These are phyloP conservation scores for Euryodendron excelsum DNA, from an alignment of 148 eudicot species.

Conservation along the genomic window DNA sequence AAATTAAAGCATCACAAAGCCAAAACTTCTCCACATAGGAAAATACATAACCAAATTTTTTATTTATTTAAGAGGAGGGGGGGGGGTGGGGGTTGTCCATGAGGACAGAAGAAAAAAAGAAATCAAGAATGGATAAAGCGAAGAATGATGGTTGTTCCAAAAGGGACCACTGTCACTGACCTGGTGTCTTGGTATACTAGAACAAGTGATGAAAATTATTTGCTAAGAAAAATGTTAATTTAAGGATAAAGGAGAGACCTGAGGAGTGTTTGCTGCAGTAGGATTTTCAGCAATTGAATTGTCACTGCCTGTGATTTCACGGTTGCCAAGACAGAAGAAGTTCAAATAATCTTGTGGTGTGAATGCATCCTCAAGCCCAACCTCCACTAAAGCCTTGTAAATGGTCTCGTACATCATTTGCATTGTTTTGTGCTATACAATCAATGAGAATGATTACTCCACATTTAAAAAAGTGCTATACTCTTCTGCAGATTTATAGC, in stretches of 20 bases:
- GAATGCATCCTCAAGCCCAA: constrained; percentile 71
- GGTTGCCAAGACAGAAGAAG: constrained; percentile 93
- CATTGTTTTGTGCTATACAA: constrained; percentile 83
- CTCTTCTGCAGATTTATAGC: background rate
- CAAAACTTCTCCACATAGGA: background rate
- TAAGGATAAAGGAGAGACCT: constrained; percentile 36
- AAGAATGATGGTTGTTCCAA: background rate
- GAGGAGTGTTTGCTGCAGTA: constrained; percentile 59
- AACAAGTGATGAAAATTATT: background rate
- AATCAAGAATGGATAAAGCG: background rate
- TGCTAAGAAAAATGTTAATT: background rate
- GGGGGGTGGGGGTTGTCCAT: too few relatives aligned
- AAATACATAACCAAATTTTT: too few relatives aligned
- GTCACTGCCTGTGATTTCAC: constrained; percentile 52
- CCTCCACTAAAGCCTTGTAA: constrained; percentile 77
- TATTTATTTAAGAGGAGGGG: too few relatives aligned
- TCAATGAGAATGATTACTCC: background rate
- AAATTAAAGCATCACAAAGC: background rate
- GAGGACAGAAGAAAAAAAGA: too few relatives aligned
- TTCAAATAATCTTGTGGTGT: constrained; percentile 83
- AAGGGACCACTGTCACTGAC: background rate
- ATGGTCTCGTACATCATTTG: constrained; percentile 98
- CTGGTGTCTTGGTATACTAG: background rate
- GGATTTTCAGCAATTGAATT: constrained; percentile 24
- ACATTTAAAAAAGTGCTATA: too few relatives aligned